Percentiles rank a stretch among this genome's conserved stretches.
Evolutionary conservation across 2,329 filamentous ascomycete species (phyloP).

Genomic region (Dactylellina haptotyla): DNA sequence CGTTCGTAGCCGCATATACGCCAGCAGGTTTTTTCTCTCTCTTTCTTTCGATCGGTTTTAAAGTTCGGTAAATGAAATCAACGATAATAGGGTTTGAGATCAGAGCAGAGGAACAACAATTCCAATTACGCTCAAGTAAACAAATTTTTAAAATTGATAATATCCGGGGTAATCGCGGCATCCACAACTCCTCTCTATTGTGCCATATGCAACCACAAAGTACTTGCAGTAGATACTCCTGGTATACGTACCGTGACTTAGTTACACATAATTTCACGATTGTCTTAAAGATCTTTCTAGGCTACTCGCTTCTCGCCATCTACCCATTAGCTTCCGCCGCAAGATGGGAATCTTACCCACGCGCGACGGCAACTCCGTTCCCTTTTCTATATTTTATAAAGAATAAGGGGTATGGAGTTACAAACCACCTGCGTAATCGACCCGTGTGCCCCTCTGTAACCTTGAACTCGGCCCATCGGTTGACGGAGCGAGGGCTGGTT

Average conservation of each 20-base stretch:
- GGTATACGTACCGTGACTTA: no score
- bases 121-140: no score
- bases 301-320: neutral
- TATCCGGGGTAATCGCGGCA: neutral
- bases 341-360: neutral
- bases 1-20: neutral
- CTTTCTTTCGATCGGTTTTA: neutral
- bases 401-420: neutral
- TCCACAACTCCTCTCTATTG: no score
- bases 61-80: neutral
- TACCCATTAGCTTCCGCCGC: conserved; percentile 16
- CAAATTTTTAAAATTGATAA: no score
- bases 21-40: neutral
- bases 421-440: neutral
- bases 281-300: neutral
- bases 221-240: no score
- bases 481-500: neutral
- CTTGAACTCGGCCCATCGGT: neutral
- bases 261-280: no score
- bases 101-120: no score
- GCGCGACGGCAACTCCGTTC: neutral
- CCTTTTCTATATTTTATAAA: neutral
- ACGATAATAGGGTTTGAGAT: neutral
- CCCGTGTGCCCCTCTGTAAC: neutral
- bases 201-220: no score